Evolutionary conservation across 441 rosid genomes (phyloP).

Genomic region (Rhodomyrtus psidioides): DNA sequence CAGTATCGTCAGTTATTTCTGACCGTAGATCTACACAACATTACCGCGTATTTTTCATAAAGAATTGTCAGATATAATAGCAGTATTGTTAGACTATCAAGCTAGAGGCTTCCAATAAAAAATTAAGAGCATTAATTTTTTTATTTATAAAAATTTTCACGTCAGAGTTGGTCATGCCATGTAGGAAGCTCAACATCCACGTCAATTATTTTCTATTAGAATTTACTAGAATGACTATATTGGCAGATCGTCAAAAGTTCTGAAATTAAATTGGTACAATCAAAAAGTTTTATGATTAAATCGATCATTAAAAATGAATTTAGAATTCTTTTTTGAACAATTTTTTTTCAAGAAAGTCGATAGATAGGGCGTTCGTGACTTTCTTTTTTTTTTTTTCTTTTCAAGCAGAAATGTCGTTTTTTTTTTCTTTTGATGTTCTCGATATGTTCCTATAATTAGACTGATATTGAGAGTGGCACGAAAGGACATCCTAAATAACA

Average conservation of each 20-base stretch:
- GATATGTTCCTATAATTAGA: neutral
- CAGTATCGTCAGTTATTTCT: too few relatives aligned
- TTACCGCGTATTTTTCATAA: too few relatives aligned
- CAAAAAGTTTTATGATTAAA: rapidly evolving
- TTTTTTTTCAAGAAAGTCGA: too few relatives aligned
- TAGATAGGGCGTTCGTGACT: neutral
- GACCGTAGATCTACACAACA: too few relatives aligned
- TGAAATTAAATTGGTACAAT: neutral
- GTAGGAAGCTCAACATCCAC: rapidly evolving
- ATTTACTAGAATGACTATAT: neutral
- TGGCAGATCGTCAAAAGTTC: rapidly evolving
- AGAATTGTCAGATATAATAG: too few relatives aligned
- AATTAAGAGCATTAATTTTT: too few relatives aligned
- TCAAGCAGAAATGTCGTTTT: neutral
- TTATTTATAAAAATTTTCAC: too few relatives aligned
- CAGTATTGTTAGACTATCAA: too few relatives aligned
- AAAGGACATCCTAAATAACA: neutral
- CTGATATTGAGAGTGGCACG: neutral
- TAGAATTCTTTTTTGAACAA: too few relatives aligned
- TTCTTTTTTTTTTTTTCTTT: neutral
- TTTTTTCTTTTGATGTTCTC: neutral
- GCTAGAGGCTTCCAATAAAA: too few relatives aligned
- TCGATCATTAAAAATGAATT: too few relatives aligned
- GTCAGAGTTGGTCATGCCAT: rapidly evolving
- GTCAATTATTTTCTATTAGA: rapidly evolving